A percentile compares a stretch with the other conserved stretches of the same genome.
phyloP scores from a whole-genome alignment of 2,329 filamentous ascomycete genomes.

The Phyllosticta citrichinensis region DNA sequence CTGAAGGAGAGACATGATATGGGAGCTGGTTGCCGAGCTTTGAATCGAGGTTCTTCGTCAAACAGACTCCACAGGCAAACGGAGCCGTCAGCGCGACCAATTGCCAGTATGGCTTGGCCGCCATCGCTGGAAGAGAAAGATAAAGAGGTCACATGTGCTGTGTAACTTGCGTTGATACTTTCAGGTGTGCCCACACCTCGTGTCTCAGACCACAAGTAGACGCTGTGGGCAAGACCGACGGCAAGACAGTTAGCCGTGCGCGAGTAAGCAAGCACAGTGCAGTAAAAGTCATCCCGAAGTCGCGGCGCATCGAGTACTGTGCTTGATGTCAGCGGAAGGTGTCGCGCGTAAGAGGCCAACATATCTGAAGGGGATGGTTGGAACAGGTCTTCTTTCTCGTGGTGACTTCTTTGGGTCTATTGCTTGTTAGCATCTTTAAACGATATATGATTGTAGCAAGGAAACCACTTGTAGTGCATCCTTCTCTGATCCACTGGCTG shows the following conservation, averaged over 20 bases:
- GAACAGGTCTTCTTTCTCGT: conserved; percentile 38
- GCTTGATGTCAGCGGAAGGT: conserved; percentile 22
- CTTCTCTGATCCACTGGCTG: conserved; percentile 30
- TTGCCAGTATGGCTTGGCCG: conserved; percentile 69
- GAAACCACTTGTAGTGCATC: conserved; percentile 17
- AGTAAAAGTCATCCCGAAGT: conserved; percentile 93
- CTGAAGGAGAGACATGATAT: conserved; percentile 78
- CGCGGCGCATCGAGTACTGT: conserved; percentile 80
- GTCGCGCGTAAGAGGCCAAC: conserved; percentile 18
- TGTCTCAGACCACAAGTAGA: conserved; percentile 84
- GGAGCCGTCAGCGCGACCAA: conserved; percentile 67
- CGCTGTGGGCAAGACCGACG: conserved; percentile 65
- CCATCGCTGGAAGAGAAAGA: conserved; percentile 78
- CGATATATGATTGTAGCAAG: not conserved
- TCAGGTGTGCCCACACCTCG: conserved; percentile 53
- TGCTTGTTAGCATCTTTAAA: conserved; percentile 12
- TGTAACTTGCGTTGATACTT: conserved; percentile 41
- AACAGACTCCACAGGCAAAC: conserved; percentile 70
- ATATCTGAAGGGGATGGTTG: conserved; percentile 68
- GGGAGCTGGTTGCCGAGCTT: conserved; percentile 59
- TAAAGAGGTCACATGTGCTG: conserved; percentile 63
- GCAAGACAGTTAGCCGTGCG: conserved; percentile 64
- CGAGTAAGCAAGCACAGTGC: conserved; percentile 81
- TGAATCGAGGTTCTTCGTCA: conserved; percentile 61
- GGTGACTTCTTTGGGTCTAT: conserved; percentile 18